Percentiles rank a stretch among this genome's conserved stretches.
Conservation (phyloP, 2,329 filamentous ascomycete species). For the Penicillium vulpinum region DNA sequence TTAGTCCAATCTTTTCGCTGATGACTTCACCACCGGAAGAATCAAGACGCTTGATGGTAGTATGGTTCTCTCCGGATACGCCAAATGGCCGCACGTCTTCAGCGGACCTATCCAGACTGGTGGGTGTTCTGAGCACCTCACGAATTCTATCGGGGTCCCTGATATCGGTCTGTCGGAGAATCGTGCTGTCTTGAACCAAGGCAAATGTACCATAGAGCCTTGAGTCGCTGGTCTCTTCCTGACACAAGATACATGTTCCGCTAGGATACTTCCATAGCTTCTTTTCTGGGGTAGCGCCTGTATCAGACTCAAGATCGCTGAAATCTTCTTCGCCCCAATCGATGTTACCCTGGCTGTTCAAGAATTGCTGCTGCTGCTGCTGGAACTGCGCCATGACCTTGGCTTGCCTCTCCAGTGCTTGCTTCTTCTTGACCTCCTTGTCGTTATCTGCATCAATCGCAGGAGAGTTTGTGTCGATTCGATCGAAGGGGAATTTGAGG, state of each 20-base stretch:
- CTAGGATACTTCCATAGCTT: slow-evolving; percentile 87
- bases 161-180: slow-evolving; percentile 83
- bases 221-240: slow-evolving; percentile 90
- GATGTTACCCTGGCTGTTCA: slow-evolving; percentile 82
- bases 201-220: slow-evolving; percentile 91
- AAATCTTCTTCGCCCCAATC: slow-evolving; percentile 87
- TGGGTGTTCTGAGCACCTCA: slow-evolving; percentile 76
- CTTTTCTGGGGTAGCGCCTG: slow-evolving; percentile 58
- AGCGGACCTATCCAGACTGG: slow-evolving; percentile 79
- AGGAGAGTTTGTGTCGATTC: slow-evolving; percentile 80
- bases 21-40: slow-evolving; percentile 69
- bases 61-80: slow-evolving; percentile 81
- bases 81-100: slow-evolving; percentile 85
- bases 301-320: slow-evolving; percentile 59
- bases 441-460: slow-evolving; percentile 60
- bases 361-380: slow-evolving; percentile 91
- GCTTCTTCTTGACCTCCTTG: slow-evolving; percentile 81
- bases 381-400: slow-evolving; percentile 98
- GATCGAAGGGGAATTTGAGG: slow-evolving; percentile 67
- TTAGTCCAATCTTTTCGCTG: slow-evolving; percentile 76
- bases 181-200: slow-evolving; percentile 79
- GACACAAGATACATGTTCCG: slow-evolving; percentile 92
- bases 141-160: slow-evolving; percentile 79
- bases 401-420: slow-evolving; percentile 84
- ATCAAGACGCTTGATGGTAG: slow-evolving; percentile 73